Base-by-base conservation (phyloP, 2,329 filamentous ascomycete genomes). In the Penicillium sp. region DNA sequence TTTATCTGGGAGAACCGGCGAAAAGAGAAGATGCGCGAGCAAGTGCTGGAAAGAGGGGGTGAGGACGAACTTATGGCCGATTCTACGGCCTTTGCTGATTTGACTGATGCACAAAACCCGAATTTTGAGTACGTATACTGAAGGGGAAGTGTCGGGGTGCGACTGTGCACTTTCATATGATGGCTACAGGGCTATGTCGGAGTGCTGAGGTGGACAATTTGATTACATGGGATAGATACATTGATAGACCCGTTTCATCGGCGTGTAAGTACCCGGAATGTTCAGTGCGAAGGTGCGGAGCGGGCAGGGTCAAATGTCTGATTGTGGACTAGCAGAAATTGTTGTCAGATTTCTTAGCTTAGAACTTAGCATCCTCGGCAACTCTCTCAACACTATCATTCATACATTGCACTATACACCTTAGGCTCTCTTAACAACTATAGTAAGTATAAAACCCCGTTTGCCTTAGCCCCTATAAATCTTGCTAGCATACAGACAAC, bases 11-110 rank as follows among this genome's bases (percentile, higher is more conserved):
- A 45, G 26, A 45, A 45, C 42, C n/a, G 26, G 20, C 26, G 26
- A 32, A 45, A 45, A 26, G 26, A 45, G 42, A 32, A 32, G 26
- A 32, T 32, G 11, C 42, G 42, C n/a, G n/a, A 32, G 1, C 26
- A 32, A 45, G 16, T 45, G 18, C n/a, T 73, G 26, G 42, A 32
- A 26, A 45, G 42, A 20, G 26, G 42, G 18, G n/a, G n/a, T 2
- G 26, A 45, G 7, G 11, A 7, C 20, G 42, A 45, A 7, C 42
- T 32, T 2, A 20, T 32, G n/a, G 26, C 42, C 4, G 42, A 45
- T 45, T 31, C 42, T 11, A 45, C 42, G 7, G 42, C 42, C 26
- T 45, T 45, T 4, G 42, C 42, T 31, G 42, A 45, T 32, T 18
- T 45, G 29, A 45, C 42, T 18, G 42, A 45, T 16, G 5, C 4